phyloP scores from a whole-genome alignment of 2,329 filamentous ascomycete genomes.

The Ophiocordyceps australis region DNA sequence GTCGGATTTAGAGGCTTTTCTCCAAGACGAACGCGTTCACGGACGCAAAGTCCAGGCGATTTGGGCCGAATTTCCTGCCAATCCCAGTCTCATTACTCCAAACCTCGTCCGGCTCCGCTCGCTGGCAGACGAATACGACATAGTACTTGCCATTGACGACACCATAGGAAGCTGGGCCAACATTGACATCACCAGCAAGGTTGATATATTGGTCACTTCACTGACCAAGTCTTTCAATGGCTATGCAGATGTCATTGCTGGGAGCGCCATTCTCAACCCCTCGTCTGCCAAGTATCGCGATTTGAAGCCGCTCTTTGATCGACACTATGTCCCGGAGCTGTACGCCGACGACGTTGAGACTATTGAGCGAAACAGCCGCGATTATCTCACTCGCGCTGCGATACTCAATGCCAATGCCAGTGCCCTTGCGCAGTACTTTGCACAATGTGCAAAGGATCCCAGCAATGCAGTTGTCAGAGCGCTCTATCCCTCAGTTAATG shows the following conservation, averaged over 20 bases:
- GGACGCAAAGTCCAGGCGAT: conserved; percentile 69
- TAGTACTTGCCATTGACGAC: conserved; percentile 84
- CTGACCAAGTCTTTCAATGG: conserved; percentile 95
- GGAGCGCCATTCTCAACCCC: conserved; percentile 48
- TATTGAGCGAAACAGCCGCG: conserved; percentile 88
- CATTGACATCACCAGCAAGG: conserved; percentile 75
- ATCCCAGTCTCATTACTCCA: conserved; percentile 73
- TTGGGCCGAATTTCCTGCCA: conserved; percentile 91
- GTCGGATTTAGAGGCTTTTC: conserved; percentile 59
- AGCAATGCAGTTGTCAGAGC: too few species aligned
- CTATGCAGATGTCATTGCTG: conserved; percentile 97
- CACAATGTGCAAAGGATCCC: conserved; percentile 59
- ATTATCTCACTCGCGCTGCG: conserved; percentile 69
- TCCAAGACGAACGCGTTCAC: too few species aligned
- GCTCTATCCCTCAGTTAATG: too few species aligned
- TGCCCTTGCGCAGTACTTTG: conserved; percentile 75
- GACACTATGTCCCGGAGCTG: conserved; percentile 59
- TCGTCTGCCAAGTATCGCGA: conserved; percentile 49
- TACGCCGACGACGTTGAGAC: conserved; percentile 86
- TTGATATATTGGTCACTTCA: conserved; percentile 85
- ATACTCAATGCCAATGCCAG: conserved; percentile 78
- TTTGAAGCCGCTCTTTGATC: conserved; percentile 47
- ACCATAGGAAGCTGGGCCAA: conserved; percentile 96
- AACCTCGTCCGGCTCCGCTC: conserved; percentile 65
- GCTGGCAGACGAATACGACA: conserved; percentile 69